A percentile compares a stretch with the other conserved stretches of the same genome.
Evolutionary conservation across 768 basidiomycete species (phyloP).

Genomic region (Leccinum rimulosum): DNA sequence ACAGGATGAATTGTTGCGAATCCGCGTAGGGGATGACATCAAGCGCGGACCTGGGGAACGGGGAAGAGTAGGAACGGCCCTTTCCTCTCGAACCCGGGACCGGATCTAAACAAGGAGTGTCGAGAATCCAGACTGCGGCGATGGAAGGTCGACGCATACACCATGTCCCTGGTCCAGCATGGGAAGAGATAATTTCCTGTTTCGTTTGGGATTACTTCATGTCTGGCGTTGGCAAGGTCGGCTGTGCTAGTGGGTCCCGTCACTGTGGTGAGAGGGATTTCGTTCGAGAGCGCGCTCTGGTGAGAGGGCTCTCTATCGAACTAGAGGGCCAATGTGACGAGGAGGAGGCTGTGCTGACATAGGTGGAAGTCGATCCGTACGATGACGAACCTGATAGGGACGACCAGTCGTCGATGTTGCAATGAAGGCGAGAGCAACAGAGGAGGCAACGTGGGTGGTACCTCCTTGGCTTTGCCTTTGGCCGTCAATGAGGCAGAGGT

Average conservation of each 20-base stretch:
- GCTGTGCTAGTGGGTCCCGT: background rate
- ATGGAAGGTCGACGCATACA: constrained; percentile 10
- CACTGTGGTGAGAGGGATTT: constrained; percentile 47
- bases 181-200: constrained; percentile 39
- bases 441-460: constrained; percentile 63
- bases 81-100: constrained; percentile 41
- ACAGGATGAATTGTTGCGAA: constrained; percentile 50
- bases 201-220: constrained; percentile 26
- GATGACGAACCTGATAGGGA: constrained; percentile 34
- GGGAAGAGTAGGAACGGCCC: constrained; percentile 60
- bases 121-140: constrained; percentile 13
- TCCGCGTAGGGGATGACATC: too few species aligned
- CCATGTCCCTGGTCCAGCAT: constrained; percentile 39
- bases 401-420: constrained; percentile 39
- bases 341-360: constrained; percentile 38
- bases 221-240: constrained; percentile 7
- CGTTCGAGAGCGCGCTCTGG: constrained; percentile 43
- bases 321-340: constrained; percentile 11
- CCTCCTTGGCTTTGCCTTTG: constrained; percentile 56
- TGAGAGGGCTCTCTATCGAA: constrained; percentile 16
- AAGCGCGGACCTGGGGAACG: too few species aligned
- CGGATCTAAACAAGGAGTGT: constrained; percentile 19
- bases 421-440: constrained; percentile 57
- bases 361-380: constrained; percentile 33
- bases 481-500: constrained; percentile 28